A percentile compares a stretch with the other conserved stretches of the same genome.
These are phyloP conservation scores for Pseudonitzschia multiseries DNA, from an alignment of 108 stramenopile genomes.

Conservation along the genomic window DNA sequence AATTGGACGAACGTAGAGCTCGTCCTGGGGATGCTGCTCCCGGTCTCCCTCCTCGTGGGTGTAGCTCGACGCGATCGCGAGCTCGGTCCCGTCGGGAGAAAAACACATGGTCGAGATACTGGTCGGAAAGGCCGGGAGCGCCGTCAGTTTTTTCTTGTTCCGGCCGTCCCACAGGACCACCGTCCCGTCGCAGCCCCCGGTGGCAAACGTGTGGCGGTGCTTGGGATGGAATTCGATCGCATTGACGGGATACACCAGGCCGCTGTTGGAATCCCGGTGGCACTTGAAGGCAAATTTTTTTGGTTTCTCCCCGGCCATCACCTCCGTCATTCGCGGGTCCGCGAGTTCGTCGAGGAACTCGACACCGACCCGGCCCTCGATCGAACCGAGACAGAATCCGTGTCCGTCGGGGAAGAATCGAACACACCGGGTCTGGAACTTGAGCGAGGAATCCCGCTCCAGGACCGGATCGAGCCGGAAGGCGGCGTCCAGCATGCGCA, in stretches of 20 bases:
- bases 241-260: slow-evolving; percentile 94
- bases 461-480: slow-evolving; percentile 37
- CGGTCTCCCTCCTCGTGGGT: slow-evolving; percentile 98
- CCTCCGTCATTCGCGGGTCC: slow-evolving; percentile 4
- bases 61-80: slow-evolving; percentile 94
- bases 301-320: neutral
- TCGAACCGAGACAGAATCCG: slow-evolving; percentile 90
- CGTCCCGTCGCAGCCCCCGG: slow-evolving; percentile 90
- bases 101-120: slow-evolving; percentile 86
- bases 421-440: slow-evolving; percentile 83
- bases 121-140: slow-evolving; percentile 72
- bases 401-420: slow-evolving; percentile 73
- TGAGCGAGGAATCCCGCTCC: slow-evolving; percentile 82
- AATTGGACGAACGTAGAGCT: slow-evolving; percentile 78
- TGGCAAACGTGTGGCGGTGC: slow-evolving; percentile 82
- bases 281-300: slow-evolving; percentile 97
- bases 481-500: slow-evolving; percentile 23
- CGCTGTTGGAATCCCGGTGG: slow-evolving; percentile 82
- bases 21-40: slow-evolving; percentile 82
- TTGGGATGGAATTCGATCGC: slow-evolving; percentile 92
- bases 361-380: slow-evolving; percentile 96
- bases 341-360: slow-evolving; percentile 79
- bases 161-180: slow-evolving; percentile 93
- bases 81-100: slow-evolving; percentile 73
- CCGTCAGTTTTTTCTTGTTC: slow-evolving; percentile 81